Base-by-base conservation (phyloP, 106 monocot species). In the Phalaenopsis aphrodite region DNA sequence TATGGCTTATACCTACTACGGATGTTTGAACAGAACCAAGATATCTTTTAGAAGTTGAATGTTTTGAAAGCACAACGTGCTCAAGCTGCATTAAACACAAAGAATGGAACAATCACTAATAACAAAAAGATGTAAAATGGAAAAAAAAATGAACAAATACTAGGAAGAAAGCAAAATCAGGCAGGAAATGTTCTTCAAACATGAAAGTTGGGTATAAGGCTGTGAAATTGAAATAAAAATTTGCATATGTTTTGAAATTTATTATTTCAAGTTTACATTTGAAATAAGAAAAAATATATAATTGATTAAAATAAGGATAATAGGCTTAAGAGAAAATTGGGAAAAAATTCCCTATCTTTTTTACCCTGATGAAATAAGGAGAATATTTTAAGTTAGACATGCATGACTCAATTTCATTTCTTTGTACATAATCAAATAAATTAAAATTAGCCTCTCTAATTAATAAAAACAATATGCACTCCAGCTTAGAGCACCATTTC, bases 1-100 rank as follows among this genome's bases (percentile, higher is more conserved):
- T 87, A 86, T 95, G 87, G 77, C 85, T 86, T 75, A 95, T 75
- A 78, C 95, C 95, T 38, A 93, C 95, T 56, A 95, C 87, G 55
- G 90, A 89, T 81, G 90, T 78, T 80, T 86, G 85, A 85, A 84
- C 86, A 75, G 78, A 88, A 82, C 94, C 94, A 83, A 94, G 79
- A 55, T 52, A 52, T 52, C 77, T 83, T 56, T 79, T 85, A 9
- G 72, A 38, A 55, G 61, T 66, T 74, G 12, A 19, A 56, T 76
- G 75, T 24, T 85, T 80, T 37, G 81, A 76, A 65, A 65, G 49
- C 72, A 77, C 5, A 64, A 77, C 85, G 49, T 83, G 81, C 66
- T 85, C 82, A 55, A 56, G 76, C 94, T 91, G 80, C 38, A 83
- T 68, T 38, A 75, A 52, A 8, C n/a, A 5, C 64, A 64, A 64